Evolutionary conservation across 2,329 filamentous ascomycete species (phyloP), one percentile per base, ranked within the genome.

Genomic region (Escovopsis sp.): DNA sequence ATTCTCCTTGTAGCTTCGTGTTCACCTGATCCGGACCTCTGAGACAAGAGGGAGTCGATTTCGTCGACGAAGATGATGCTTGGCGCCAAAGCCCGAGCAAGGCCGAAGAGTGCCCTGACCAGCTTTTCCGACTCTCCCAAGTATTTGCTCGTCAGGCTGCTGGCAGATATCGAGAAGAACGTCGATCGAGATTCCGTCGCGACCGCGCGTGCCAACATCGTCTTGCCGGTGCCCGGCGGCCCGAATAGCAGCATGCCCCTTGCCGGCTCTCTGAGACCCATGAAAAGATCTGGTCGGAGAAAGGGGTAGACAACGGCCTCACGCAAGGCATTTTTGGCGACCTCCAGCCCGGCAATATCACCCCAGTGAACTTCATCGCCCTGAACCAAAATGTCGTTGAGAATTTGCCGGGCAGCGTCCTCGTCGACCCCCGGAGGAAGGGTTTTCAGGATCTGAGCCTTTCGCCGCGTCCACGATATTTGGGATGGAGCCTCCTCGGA

Each of bases 51-150:
- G 1, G 88, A 94, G 59, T 98, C 91, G 48, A 98, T 98, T 59
- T 98, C 91, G 55, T 98, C 91, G 4, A 98, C 87, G 52, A 98
- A 98, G 45, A 98, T 96, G 58, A 98, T 96, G 47, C 84, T 91
- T 0, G 91, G 91, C 0, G 91, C 87, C 37, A 96, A 71, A 33
- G 78, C 72, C 59, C 93, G 93, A 5, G 91, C 88, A n/a, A 96
- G 67, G 0, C 77, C 76, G 58, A 98, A 98, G 0, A 98, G 68
- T 4, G 91, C 91, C 33, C 87, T 78, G 2, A 98, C 91, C 4
- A 98, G 75, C 62, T 98, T 98, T 62, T 98, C 91, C 1, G 85
- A 93, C 58, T 98, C 91, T 37, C 91, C 91, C 9, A 96, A 73
- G 60, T 89, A 98, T 62, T 98, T 98, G 56, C 85, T 93, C 1